These are phyloP conservation scores for Podospora pseudocomata DNA, from an alignment of 495 filamentous ascomycete genomes.

Conservation along the genomic window DNA sequence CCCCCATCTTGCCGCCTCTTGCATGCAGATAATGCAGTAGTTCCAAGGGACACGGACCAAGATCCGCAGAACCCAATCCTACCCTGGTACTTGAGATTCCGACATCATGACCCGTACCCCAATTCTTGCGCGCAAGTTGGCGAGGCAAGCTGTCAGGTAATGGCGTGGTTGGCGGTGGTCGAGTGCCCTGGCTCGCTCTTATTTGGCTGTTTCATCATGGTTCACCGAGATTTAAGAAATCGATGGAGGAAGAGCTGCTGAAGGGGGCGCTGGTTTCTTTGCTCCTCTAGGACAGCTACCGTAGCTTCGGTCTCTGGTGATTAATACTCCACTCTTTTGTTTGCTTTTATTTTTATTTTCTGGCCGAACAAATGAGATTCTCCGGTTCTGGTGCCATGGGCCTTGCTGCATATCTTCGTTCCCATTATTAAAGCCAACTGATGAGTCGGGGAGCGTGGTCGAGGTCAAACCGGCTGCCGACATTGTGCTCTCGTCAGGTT, in stretches of 20 bases:
- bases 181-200: not conserved
- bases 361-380: not conserved
- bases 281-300: not conserved
- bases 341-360: not conserved
- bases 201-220: not conserved
- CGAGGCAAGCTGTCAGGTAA: not conserved
- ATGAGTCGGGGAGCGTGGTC: not conserved
- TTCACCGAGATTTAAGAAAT: not conserved
- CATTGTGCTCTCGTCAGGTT: not conserved
- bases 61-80: conserved; percentile 4
- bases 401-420: not conserved
- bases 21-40: conserved; percentile 10
- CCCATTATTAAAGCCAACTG: not conserved
- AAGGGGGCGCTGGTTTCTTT: not conserved
- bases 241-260: not conserved
- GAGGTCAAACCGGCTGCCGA: not conserved
- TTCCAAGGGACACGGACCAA: conserved; percentile 1
- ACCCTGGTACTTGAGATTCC: not conserved
- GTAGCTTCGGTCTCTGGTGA: not conserved
- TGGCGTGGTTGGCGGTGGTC: not conserved
- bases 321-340: not conserved
- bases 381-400: not conserved
- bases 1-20: conserved; percentile 3
- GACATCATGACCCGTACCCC: not conserved
- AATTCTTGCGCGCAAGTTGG: conserved; percentile 5